Conservation (phyloP, 1,284 basidiomycete genomes). For the Chondrostereum purpureum region DNA sequence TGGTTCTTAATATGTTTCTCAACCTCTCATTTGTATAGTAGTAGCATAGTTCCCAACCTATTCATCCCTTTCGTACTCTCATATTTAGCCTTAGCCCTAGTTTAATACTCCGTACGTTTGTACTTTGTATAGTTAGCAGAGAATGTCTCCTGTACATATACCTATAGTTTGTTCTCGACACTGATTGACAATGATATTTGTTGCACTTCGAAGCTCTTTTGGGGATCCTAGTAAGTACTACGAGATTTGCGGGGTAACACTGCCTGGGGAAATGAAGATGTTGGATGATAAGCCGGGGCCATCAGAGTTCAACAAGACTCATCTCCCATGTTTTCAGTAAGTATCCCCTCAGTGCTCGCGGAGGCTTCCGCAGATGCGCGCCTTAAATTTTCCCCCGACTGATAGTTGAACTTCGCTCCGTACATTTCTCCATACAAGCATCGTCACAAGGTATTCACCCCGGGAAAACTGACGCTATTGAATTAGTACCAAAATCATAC, state of each 20-base stretch:
- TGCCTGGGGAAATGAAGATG: too few species aligned
- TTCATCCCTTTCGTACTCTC: background rate
- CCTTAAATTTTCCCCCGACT: too few species aligned
- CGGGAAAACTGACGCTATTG: too few species aligned
- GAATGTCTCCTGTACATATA: background rate
- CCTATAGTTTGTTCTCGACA: background rate
- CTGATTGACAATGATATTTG: background rate
- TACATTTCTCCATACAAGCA: too few species aligned
- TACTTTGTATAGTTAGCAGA: conserved; percentile 6
- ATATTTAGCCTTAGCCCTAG: background rate
- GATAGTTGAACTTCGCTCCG: too few species aligned
- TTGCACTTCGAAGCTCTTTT: background rate
- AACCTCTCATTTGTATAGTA: background rate
- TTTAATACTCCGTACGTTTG: conserved; percentile 10
- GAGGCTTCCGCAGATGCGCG: too few species aligned
- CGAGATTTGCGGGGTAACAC: background rate
- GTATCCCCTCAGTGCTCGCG: too few species aligned
- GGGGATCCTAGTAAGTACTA: background rate
- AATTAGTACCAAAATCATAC: too few species aligned
- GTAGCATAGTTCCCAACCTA: background rate
- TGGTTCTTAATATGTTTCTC: background rate
- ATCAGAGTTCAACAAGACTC: too few species aligned
- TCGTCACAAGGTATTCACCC: too few species aligned
- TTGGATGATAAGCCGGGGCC: too few species aligned
- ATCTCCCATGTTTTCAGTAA: too few species aligned